phyloP scores from a whole-genome alignment of 2,329 filamentous ascomycete genomes.

The Hypocrella siamensis region DNA sequence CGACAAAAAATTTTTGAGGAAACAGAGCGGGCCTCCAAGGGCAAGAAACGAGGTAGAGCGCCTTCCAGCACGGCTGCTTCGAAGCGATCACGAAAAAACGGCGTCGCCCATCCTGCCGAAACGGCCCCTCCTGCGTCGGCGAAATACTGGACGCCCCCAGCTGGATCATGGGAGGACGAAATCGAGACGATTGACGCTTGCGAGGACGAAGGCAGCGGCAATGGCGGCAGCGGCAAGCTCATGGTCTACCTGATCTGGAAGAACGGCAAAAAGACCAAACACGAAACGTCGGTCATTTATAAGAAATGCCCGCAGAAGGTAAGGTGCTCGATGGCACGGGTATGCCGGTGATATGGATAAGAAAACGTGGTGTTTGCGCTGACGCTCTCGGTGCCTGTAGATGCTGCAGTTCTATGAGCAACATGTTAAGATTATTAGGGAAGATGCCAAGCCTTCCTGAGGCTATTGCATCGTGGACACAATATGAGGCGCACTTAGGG shows the following conservation, averaged over 20 bases:
- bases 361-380: too few relatives aligned
- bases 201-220: conserved; percentile 46
- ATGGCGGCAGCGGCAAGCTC: conserved; percentile 40
- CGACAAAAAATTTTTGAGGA: conserved; percentile 36
- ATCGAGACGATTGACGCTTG: conserved; percentile 57
- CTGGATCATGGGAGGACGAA: conserved; percentile 63
- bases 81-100: conserved; percentile 32
- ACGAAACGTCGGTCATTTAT: conserved; percentile 52
- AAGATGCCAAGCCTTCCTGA: conserved; percentile 12
- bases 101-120: conserved; percentile 30
- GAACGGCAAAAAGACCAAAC: conserved; percentile 57
- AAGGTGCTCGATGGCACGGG: conserved; percentile 10
- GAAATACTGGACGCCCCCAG: conserved; percentile 48
- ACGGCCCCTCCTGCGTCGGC: conserved; percentile 30
- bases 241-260: conserved; percentile 62
- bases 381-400: conserved; percentile 22
- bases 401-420: conserved; percentile 45
- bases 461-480: too few relatives aligned
- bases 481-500: too few relatives aligned
- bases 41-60: conserved; percentile 36
- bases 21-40: conserved; percentile 31
- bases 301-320: conserved; percentile 68
- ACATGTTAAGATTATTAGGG: conserved; percentile 37
- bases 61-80: conserved; percentile 18
- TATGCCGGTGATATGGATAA: too few relatives aligned